Evolutionary conservation across 768 basidiomycete species (phyloP).

Genomic region (Trametes maxima): DNA sequence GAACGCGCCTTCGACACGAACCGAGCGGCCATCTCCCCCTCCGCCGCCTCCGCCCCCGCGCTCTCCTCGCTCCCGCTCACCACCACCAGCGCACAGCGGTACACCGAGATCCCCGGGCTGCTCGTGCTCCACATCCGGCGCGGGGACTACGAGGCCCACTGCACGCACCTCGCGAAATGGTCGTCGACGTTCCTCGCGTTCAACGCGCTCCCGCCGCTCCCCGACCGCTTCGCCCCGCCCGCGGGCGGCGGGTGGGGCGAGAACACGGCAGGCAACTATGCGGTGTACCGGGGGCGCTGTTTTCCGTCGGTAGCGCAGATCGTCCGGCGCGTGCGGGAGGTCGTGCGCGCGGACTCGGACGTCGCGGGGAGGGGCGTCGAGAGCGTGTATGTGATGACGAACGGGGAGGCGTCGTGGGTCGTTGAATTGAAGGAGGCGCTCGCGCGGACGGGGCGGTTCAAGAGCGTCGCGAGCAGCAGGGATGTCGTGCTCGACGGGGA

Average conservation of each 20-base stretch:
- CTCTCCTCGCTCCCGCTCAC: slow-evolving; percentile 14
- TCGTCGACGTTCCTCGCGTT: slow-evolving; percentile 47
- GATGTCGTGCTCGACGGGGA: slow-evolving; percentile 59
- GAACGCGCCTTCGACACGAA: slow-evolving; percentile 27
- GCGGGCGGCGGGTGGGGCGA: slow-evolving; percentile 24
- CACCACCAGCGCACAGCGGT: slow-evolving; percentile 18
- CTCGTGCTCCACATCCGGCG: slow-evolving; percentile 59
- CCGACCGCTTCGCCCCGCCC: slow-evolving; percentile 44
- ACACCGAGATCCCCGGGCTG: slow-evolving; percentile 47
- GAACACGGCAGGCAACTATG: slow-evolving; percentile 29
- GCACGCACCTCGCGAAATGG: slow-evolving; percentile 44
- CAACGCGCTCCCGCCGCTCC: slow-evolving; percentile 54
- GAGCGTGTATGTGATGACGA: slow-evolving; percentile 65
- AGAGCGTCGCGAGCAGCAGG: slow-evolving; percentile 51
- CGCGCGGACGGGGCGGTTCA: slow-evolving; percentile 42
- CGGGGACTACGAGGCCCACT: slow-evolving; percentile 59
- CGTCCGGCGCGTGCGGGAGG: slow-evolving; percentile 41
- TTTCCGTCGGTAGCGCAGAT: slow-evolving; percentile 54
- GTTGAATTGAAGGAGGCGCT: slow-evolving; percentile 46
- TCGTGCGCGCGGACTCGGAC: slow-evolving; percentile 19
- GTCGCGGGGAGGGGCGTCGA: slow-evolving; percentile 38
- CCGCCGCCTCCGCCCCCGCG: slow-evolving; percentile 7
- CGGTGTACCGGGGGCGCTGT: slow-evolving; percentile 50
- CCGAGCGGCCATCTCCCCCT: slow-evolving; percentile 22
- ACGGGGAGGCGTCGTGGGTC: slow-evolving; percentile 56